These are phyloP conservation scores for Ogataea chonburiensis DNA, from an alignment of 805 yeast species.

Conservation along the genomic window DNA sequence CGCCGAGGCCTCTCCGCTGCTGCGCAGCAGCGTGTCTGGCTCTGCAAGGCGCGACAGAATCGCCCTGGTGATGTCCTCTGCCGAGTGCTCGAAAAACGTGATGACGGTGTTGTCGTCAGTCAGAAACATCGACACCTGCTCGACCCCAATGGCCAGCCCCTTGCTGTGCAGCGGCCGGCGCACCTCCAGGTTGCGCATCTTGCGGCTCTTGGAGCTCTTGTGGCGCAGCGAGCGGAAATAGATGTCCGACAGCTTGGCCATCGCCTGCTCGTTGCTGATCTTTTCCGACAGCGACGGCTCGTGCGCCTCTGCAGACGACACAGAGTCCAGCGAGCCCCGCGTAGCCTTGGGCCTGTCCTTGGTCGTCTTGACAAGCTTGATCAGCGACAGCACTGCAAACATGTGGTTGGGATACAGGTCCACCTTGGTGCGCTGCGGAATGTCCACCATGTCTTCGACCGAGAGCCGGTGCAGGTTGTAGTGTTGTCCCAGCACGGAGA, in stretches of 20 bases:
- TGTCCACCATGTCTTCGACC: slow-evolving; percentile 61
- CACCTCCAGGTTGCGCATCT: slow-evolving; percentile 36
- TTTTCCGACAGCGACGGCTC: slow-evolving; percentile 23
- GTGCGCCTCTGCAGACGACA: slow-evolving; percentile 1
- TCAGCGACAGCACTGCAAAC: slow-evolving; percentile 55
- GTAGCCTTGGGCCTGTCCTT: too few species aligned
- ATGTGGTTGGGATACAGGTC: slow-evolving; percentile 51
- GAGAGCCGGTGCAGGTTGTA: slow-evolving; percentile 54
- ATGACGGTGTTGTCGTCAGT: slow-evolving; percentile 46
- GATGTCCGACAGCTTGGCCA: slow-evolving; percentile 37
- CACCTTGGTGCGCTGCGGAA: slow-evolving; percentile 58
- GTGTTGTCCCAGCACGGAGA: slow-evolving; percentile 43
- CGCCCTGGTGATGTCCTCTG: slow-evolving; percentile 51
- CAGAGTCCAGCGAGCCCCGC: too few species aligned
- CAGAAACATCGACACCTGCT: slow-evolving; percentile 54
- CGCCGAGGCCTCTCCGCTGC: slow-evolving; percentile 50
- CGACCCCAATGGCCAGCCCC: slow-evolving; percentile 48
- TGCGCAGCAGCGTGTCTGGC: slow-evolving; percentile 47
- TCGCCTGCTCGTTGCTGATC: slow-evolving; percentile 27
- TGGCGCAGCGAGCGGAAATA: slow-evolving; percentile 20
- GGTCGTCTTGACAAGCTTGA: slow-evolving; percentile 40
- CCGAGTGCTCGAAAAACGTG: slow-evolving; percentile 57
- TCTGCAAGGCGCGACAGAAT: slow-evolving; percentile 47
- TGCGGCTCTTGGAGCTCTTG: slow-evolving; percentile 17
- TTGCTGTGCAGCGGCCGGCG: slow-evolving; percentile 45